These are phyloP conservation scores for Neurospora sp. DNA, from an alignment of 495 filamentous ascomycete genomes.

Conservation along the genomic window DNA sequence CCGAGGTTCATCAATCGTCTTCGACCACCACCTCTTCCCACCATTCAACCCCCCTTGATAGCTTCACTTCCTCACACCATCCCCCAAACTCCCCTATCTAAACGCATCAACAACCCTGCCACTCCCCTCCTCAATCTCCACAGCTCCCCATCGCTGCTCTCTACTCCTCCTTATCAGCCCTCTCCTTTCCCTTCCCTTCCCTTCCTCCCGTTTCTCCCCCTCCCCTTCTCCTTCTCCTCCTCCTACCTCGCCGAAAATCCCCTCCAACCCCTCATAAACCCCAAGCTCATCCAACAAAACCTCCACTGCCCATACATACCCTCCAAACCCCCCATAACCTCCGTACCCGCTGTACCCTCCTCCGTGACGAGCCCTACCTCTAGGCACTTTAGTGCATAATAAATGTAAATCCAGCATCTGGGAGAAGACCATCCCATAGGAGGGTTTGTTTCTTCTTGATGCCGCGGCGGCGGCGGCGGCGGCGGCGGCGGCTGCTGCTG, in stretches of 20 bases:
- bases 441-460: constrained; percentile 21
- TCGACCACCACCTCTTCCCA: background rate
- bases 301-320: constrained; percentile 30
- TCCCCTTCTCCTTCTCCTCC: background rate
- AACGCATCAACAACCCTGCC: constrained; percentile 22
- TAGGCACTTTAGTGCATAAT: constrained; percentile 29
- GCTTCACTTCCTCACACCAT: too few species aligned
- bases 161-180: constrained; percentile 14
- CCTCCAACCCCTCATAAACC: constrained; percentile 8
- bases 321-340: constrained; percentile 1
- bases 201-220: background rate
- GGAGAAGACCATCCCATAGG: constrained; percentile 33
- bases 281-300: constrained; percentile 35
- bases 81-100: background rate
- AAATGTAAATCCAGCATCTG: constrained; percentile 35
- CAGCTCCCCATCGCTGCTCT: constrained; percentile 35
- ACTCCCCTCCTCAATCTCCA: constrained; percentile 21
- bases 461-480: background rate
- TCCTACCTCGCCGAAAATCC: background rate
- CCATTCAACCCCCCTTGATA: background rate
- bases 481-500: too few species aligned
- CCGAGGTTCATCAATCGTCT: background rate
- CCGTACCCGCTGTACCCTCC: background rate
- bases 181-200: background rate
- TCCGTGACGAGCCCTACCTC: constrained; percentile 4